Percentiles rank a stretch among this genome's conserved stretches.
Conservation (phyloP, 169 alveolate species). For the Perkinsus olseni region DNA sequence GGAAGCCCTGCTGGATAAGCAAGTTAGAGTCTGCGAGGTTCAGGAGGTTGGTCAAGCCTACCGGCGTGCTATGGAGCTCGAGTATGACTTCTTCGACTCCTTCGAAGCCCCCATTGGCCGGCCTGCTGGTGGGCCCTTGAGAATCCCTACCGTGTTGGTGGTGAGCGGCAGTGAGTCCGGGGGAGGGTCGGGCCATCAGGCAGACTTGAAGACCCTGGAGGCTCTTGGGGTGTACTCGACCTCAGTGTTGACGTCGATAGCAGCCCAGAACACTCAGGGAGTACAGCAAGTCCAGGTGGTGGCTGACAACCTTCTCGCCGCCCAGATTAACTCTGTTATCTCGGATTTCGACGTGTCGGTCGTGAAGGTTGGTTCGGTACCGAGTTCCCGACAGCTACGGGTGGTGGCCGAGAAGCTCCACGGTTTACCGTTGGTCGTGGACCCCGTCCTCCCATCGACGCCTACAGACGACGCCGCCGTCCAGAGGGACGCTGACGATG, state of each 20-base stretch:
- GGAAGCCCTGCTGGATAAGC: background rate
- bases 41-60: background rate
- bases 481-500: background rate
- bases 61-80: background rate
- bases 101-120: background rate
- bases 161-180: conserved; percentile 18
- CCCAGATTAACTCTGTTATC: background rate
- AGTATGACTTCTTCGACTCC: background rate
- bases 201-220: conserved; percentile 22
- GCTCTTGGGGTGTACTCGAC: conserved; percentile 23
- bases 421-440: background rate
- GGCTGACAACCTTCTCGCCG: background rate
- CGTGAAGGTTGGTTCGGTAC: background rate
- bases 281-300: background rate
- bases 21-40: background rate
- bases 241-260: conserved; percentile 23
- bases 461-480: background rate
- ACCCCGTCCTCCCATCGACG: background rate
- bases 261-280: conserved; percentile 26
- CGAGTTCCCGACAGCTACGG: background rate
- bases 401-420: background rate
- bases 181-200: conserved; percentile 17
- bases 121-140: background rate
- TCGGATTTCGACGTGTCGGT: background rate
- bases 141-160: background rate